Base-by-base conservation (phyloP, 306 rosid species). In the Rubus parviflorus region DNA sequence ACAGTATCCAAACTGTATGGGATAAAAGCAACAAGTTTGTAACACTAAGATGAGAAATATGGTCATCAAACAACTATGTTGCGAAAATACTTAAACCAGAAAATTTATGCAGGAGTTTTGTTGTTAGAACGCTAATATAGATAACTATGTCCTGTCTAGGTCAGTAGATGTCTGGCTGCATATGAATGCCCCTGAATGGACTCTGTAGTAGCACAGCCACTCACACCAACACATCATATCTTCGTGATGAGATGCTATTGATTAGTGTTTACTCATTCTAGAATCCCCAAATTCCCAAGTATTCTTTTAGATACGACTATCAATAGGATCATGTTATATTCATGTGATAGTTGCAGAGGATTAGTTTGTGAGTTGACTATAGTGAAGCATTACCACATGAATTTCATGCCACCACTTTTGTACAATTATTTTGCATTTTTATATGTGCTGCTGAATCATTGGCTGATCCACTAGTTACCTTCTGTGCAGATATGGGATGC, bases 401-500 rank as follows among this genome's bases (percentile, higher is more conserved):
- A 56, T 17, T 68, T 74, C 45, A 72, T 56, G 57, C 74, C 56
- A 52, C 82, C 54, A 15, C 62, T 78, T 73, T 37, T 83, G 14
- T 60, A 51, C 72, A 38, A 20, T 35, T 40, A 69, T 37, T 74
- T 57, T 14, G 47, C 45, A 3, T 46, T 47, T 25, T 46, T 22
- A 38, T 40, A 42, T 77, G 47, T 65, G 51, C 73, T 46, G 42
- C 47, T 37, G 42, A 19, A 16, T 69, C 64, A 61, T 74, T 75
- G 74, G 81, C 81, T 62, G 51, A 71, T 81, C 52, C 45, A 49
- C 76, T 73, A 38, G 60, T 67, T 72, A 75, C 75, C 81, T 64
- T 81, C 52, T 71, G 6, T 77, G 69, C 79, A 95, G 99, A 89
- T 95, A 66, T 92, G 99, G 99, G 99, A 95, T 87, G 97, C 96